Base-by-base conservation (phyloP, 352 stramenopile genomes). In the Globisporangium emineosum region DNA sequence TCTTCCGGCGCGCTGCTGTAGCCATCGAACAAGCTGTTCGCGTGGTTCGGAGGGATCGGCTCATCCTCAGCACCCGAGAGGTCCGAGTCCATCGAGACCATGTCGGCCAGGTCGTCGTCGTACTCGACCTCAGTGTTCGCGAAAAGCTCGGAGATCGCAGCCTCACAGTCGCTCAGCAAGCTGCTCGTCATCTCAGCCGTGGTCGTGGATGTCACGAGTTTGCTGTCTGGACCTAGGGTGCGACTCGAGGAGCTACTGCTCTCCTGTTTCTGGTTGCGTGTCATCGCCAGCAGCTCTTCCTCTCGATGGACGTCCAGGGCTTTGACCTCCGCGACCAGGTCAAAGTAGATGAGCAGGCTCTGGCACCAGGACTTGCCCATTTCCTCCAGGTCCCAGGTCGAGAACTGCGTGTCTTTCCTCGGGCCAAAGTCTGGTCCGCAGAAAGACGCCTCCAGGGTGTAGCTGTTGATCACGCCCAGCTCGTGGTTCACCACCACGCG, bases 391-490 rank as follows among this genome's bases (percentile, higher is more conserved):
- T 94, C 81, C 60, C 64, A 78, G 5, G 77, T 88, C 17, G 82
- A 90, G 50, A 94, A 91, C 62, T 94, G 86, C 9, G 82, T 92
- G 58, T 90, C 76, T 37, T 85, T 90, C 12, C 67, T 65, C 0
- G 67, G 50, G 0, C 87, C 87, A 71, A 93, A 91, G 66, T 94
- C 79, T 1, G 83, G 75, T 1, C 89, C 89, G 63, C 89, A 96
- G 67, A 97, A 97, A 30, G 90, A 96, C 2, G 89, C 91, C 64
- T 97, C 91, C 2, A 97, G 79, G 8, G 90, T 98, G 73, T 93
- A 97, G 68, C 75, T 91, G 71, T 92, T 90, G 53, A 79, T 77
- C 17, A 97, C 79, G 3, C 86, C 83, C 0, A 97, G 70, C 53
- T 97, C 91, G 51, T 93, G 79, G 69, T 91, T 78, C 29, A 97